phyloP scores from a whole-genome alignment of 2,329 filamentous ascomycete genomes.

The Chrysoporthe puriensis region DNA sequence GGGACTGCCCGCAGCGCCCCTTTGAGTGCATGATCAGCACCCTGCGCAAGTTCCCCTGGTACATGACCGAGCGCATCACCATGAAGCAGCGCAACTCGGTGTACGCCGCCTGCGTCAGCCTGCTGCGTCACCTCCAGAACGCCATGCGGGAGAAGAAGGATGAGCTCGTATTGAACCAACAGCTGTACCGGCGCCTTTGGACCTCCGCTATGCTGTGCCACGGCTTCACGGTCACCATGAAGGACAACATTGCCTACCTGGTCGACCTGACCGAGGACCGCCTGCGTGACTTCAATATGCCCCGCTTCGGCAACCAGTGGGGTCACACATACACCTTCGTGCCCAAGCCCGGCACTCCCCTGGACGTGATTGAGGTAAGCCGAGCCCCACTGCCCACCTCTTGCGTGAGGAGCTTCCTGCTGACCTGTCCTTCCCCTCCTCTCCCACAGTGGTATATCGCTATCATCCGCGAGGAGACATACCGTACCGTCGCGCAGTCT shows the following conservation, averaged over 20 bases:
- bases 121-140: constrained; percentile 51
- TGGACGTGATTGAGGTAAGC: constrained; percentile 59
- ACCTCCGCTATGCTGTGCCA: constrained; percentile 58
- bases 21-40: constrained; percentile 70
- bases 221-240: constrained; percentile 64
- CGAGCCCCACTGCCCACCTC: background rate
- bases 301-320: constrained; percentile 54
- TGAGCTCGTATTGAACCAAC: constrained; percentile 51
- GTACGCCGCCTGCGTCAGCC: constrained; percentile 52
- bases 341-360: constrained; percentile 51
- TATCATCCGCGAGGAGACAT: constrained; percentile 57
- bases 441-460: constrained; percentile 57
- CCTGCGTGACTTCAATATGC: constrained; percentile 48
- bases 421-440: background rate
- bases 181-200: constrained; percentile 58
- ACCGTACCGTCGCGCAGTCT: constrained; percentile 43
- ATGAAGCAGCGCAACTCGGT: constrained; percentile 59
- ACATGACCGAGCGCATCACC: constrained; percentile 59
- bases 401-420: background rate
- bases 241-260: constrained; percentile 59
- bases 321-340: constrained; percentile 55
- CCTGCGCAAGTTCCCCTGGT: constrained; percentile 66
- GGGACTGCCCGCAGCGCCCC: constrained; percentile 64
- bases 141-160: constrained; percentile 46
- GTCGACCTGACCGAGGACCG: constrained; percentile 42